Conservation (phyloP, 371 early-diverging fungal genomes). For the Sporodiniella umbellata region DNA sequence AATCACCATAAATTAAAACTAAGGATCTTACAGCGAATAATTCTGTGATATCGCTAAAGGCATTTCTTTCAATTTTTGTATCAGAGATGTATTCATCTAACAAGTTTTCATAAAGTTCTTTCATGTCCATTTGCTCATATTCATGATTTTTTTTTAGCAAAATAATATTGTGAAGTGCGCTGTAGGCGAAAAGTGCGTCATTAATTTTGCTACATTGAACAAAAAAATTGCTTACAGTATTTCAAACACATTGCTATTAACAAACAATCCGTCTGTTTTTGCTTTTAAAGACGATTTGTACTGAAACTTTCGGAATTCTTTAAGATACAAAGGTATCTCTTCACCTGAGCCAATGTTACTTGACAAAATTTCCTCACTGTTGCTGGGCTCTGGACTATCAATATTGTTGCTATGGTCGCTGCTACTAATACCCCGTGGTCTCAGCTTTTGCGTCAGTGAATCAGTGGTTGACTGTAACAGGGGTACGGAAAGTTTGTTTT, state of each 20-base stretch:
- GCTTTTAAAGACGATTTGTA: constrained; percentile 3
- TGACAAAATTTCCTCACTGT: too few relatives aligned
- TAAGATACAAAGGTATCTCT: constrained; percentile 2
- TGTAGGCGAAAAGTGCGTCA: constrained; percentile 8
- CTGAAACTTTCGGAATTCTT: constrained; percentile 7
- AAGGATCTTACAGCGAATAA: constrained; percentile 11
- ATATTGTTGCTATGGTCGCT: too few relatives aligned
- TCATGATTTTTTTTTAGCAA: constrained; percentile 6
- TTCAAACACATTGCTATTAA: constrained; percentile 7
- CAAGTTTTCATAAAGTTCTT: constrained; percentile 6
- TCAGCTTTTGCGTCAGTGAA: too few relatives aligned
- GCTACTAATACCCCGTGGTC: too few relatives aligned
- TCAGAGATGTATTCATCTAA: constrained; percentile 5
- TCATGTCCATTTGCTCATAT: constrained; percentile 9
- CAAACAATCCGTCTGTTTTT: constrained; percentile 8
- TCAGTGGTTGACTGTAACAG: too few relatives aligned
- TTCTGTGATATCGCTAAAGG: constrained; percentile 4
- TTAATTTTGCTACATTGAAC: constrained; percentile 6
- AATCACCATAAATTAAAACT: constrained; percentile 7
- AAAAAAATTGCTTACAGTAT: constrained; percentile 6
- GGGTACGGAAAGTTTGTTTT: too few relatives aligned
- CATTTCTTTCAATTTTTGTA: constrained; percentile 7
- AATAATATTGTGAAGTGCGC: constrained; percentile 9
- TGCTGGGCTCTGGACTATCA: too few relatives aligned
- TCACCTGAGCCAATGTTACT: too few relatives aligned